A percentile compares a stretch with the other conserved stretches of the same genome.
Evolutionary conservation across 768 basidiomycete genomes (phyloP).

Genomic region (Lactarius pseudohatsudake): DNA sequence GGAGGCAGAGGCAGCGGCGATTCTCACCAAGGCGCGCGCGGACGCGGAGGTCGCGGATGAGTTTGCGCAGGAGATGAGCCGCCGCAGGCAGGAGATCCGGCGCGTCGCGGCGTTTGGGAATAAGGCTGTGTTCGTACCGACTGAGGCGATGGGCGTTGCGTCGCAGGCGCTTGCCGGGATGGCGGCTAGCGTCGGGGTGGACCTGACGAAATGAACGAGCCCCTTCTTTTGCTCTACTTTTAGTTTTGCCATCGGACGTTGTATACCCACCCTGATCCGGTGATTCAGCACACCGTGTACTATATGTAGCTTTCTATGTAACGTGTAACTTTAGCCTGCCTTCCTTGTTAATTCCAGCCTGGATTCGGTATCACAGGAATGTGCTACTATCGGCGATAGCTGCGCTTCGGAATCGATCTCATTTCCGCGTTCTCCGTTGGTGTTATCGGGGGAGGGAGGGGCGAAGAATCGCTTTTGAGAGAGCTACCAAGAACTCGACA

Average conservation of each 20-base stretch:
- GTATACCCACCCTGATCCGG: background rate
- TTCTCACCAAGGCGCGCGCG: conserved; percentile 61
- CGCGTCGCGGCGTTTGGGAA: conserved; percentile 65
- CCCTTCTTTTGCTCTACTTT: background rate
- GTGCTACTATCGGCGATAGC: background rate
- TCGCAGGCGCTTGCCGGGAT: conserved; percentile 65
- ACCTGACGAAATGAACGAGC: conserved; percentile 11
- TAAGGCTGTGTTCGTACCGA: conserved; percentile 69
- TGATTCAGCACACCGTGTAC: background rate
- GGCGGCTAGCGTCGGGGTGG: conserved; percentile 60
- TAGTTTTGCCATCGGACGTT: background rate
- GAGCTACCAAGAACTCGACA: background rate
- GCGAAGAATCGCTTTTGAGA: background rate
- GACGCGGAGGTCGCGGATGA: conserved; percentile 58
- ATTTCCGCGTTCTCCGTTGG: background rate
- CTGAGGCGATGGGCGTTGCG: conserved; percentile 55
- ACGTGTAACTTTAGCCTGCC: background rate
- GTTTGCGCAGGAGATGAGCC: conserved; percentile 77
- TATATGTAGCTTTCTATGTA: too few relatives aligned
- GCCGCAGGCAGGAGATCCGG: conserved; percentile 62
- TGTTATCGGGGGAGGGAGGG: too few relatives aligned
- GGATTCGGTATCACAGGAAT: too few relatives aligned
- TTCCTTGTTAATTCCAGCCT: background rate
- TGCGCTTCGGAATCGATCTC: background rate
- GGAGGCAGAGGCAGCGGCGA: conserved; percentile 70